Base-by-base conservation (phyloP, 1,139 yeast genomes). In the Taphrina communis region DNA sequence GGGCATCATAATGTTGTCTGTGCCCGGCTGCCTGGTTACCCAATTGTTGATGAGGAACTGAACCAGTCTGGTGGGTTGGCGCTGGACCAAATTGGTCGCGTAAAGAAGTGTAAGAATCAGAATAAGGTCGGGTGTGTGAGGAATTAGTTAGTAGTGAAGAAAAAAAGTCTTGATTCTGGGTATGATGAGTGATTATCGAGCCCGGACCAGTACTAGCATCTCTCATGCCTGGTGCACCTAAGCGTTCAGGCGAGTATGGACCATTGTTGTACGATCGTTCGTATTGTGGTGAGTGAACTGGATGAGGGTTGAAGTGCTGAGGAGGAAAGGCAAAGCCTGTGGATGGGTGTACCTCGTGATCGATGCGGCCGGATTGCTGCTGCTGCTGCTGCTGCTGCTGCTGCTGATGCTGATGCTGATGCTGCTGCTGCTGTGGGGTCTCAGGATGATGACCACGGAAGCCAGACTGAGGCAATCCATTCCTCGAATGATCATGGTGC, bases 141-240 rank as follows among this genome's bases (percentile, higher is more conserved):
- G 35, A 55, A n/a, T n/a, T 50, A 5, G 60, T 36, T 19, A 63
- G 25, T 19, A 63, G 44, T 17, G 61, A 53, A 17, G 61, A 53
- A 36, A 63, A 63, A n/a, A 63, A 63, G 46, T 63, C 67, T 44
- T 63, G 67, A 55, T 63, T 63, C 36, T 63, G 67, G 36, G 67
- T 57, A 55, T 63, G 67, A 46, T 63, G 53, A 14, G 31, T 46
- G 48, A 63, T 11, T 17, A 63, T 63, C 9, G 55, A 14, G 46
- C 38, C 46, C 2, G 44, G 17, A 35, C 61, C 61, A 6, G 35
- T n/a, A 12, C 60, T 11, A 5, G 44, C 25, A 46, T 63, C 67
- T 12, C 61, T 42, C 67, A 63, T 55, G 6, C 55, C 55, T 19
- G 67, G 67, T 44, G 53, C 35, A 31, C 51, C 9, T 35, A 19